Evolutionary conservation across 2,329 filamentous ascomycete species (phyloP), one percentile per base, ranked within the genome.

Genomic region (Pyrenochaeta sp.): DNA sequence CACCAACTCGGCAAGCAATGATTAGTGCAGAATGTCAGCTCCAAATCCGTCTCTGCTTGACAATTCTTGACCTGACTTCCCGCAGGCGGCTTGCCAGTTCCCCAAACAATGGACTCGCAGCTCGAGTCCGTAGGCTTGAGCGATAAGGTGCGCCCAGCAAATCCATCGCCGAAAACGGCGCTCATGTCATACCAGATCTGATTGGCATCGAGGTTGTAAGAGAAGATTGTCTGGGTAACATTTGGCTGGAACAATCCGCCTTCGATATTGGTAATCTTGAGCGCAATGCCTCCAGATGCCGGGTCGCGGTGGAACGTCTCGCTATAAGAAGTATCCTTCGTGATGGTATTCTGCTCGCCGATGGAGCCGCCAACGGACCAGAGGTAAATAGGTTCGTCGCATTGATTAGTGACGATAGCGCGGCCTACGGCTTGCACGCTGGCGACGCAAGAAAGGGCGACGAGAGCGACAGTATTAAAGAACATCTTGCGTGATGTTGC

Each of bases 1-100:
- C 69, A 71, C 72, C 72, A 75, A 47, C 64, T 67, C 12, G 72
- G 72, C 65, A 75, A 63, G 49, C 72, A 75, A 56, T 68, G 56
- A 0, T 58, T 60, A 2, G 65, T 72, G 50, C 72, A 74, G 27
- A 75, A 68, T 3, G 66, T 68, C 52, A 74, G 44, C 48, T 69
- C 66, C 42, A 74, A 39, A 54, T 73, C 62, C 5, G 63, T 64
- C 5, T 59, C 59, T 25, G 61, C 63, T 36, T 59, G 53, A 45
- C 72, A 74, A 40, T 39, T 62, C 59, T 62, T 67, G 2, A 67
- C 60, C 45, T 71, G 61, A 24, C 69, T 72, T 13, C 66, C 68
- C 1, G 57, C 65, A 2, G 70, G 66, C 49, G 65, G 62, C 45
- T 61, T 65, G n/a, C 72, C 71, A 24, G 34, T 50, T 4, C 43